Percentiles rank a stretch among this genome's conserved stretches.
Evolutionary conservation across 148 eudicot genomes (phyloP).

Genomic region (Dysphania ambrosioides): DNA sequence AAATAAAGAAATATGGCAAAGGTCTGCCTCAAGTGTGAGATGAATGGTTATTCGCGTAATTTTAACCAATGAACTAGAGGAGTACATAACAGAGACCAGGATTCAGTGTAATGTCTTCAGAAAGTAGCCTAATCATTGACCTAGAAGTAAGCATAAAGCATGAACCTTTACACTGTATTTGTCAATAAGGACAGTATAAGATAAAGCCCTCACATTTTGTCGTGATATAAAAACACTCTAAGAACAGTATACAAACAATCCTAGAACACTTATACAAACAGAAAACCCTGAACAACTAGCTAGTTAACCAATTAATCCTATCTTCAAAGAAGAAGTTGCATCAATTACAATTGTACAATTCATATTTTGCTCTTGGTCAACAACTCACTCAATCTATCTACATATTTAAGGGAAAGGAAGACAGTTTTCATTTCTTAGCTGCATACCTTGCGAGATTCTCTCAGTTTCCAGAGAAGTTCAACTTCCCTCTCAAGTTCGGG

Average conservation of each 20-base stretch:
- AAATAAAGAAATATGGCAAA: no score
- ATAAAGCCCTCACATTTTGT: not conserved
- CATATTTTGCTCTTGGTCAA: not conserved
- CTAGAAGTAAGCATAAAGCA: no score
- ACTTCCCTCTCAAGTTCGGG: slow-evolving; percentile 96
- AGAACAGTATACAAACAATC: no score
- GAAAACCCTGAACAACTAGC: not conserved
- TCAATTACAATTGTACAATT: not conserved
- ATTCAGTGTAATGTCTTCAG: not conserved
- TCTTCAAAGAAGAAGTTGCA: not conserved
- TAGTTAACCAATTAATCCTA: not conserved
- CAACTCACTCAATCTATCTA: not conserved
- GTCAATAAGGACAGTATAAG: not conserved
- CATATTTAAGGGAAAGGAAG: not conserved
- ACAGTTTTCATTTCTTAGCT: not conserved
- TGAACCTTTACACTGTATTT: not conserved
- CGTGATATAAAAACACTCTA: not conserved
- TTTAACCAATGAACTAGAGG: not conserved
- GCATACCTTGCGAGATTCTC: slow-evolving; percentile 76
- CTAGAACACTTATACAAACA: no score
- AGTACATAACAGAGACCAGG: not conserved
- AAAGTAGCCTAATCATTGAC: not conserved
- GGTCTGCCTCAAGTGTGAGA: no score
- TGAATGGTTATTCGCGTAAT: no score
- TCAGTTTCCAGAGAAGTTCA: slow-evolving; percentile 59